These are phyloP conservation scores for Phytophthora melonis DNA, from an alignment of 352 stramenopile genomes.

Conservation along the genomic window DNA sequence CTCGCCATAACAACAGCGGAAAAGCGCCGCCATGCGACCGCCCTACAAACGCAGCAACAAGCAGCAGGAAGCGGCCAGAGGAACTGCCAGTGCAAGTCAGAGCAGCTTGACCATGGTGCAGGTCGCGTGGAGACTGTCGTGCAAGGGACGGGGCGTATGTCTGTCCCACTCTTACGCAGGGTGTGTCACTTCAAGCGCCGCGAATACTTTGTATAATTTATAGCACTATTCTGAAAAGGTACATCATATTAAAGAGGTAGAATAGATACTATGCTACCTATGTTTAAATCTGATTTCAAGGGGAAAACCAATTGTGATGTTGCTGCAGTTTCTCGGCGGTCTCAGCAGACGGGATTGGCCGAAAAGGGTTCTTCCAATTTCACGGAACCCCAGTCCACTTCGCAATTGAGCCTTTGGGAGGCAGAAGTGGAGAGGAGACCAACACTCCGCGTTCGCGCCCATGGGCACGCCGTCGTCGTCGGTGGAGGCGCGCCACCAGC, in stretches of 20 bases:
- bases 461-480: conserved; percentile 22
- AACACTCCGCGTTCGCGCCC: neutral
- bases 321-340: neutral
- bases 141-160: neutral
- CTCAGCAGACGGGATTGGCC: neutral
- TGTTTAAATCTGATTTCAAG: neutral
- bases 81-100: neutral
- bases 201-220: neutral
- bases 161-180: conserved; percentile 17
- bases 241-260: too few relatives aligned
- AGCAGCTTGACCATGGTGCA: conserved; percentile 7
- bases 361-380: neutral
- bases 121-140: conserved; percentile 3
- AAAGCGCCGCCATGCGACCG: neutral
- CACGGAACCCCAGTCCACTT: conserved; percentile 18
- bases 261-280: too few relatives aligned
- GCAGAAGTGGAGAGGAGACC: neutral
- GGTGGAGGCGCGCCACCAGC: conserved; percentile 32
- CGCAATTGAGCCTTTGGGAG: conserved; percentile 14
- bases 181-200: conserved; percentile 13
- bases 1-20: neutral
- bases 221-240: too few relatives aligned
- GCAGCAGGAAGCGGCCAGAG: neutral
- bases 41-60: neutral
- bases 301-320: neutral